Percentiles rank a stretch among this genome's conserved stretches.
These are phyloP conservation scores for Trichoderma cornu-damae DNA, from an alignment of 2,329 filamentous ascomycete species.

Conservation along the genomic window DNA sequence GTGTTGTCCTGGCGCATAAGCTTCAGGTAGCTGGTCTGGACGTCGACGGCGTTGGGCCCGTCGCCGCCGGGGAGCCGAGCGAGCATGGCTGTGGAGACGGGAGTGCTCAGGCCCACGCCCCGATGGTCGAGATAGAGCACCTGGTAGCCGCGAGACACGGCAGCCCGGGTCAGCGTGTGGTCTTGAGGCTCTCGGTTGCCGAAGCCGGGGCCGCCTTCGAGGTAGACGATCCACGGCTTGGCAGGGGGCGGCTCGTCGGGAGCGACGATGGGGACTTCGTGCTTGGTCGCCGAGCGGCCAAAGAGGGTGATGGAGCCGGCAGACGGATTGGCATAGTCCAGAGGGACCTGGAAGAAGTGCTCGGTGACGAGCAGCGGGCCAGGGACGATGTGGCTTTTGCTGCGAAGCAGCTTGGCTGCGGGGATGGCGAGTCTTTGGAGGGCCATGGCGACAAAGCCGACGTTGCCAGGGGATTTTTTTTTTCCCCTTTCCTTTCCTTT, in stretches of 20 bases:
- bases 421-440: constrained; percentile 27
- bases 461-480: not conserved
- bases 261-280: constrained; percentile 56
- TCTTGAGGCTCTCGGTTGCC: constrained; percentile 71
- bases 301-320: constrained; percentile 67
- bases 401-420: constrained; percentile 38
- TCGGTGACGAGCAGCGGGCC: constrained; percentile 74
- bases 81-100: constrained; percentile 69
- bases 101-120: constrained; percentile 78
- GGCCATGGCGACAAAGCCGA: constrained; percentile 19
- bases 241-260: constrained; percentile 34
- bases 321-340: constrained; percentile 64
- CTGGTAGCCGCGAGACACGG: constrained; percentile 78
- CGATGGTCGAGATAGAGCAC: constrained; percentile 84
- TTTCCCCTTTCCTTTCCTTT: too few relatives aligned
- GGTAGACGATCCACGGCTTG: constrained; percentile 62
- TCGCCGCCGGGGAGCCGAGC: constrained; percentile 50
- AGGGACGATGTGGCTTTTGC: constrained; percentile 40
- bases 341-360: constrained; percentile 79
- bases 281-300: constrained; percentile 64
- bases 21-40: constrained; percentile 76
- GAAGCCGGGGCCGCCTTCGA: constrained; percentile 83
- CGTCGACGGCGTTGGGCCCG: constrained; percentile 35
- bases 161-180: constrained; percentile 61
- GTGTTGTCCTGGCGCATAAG: constrained; percentile 86